Conservation (phyloP, 805 yeast species). For the Metschnikowia lochheadii region DNA sequence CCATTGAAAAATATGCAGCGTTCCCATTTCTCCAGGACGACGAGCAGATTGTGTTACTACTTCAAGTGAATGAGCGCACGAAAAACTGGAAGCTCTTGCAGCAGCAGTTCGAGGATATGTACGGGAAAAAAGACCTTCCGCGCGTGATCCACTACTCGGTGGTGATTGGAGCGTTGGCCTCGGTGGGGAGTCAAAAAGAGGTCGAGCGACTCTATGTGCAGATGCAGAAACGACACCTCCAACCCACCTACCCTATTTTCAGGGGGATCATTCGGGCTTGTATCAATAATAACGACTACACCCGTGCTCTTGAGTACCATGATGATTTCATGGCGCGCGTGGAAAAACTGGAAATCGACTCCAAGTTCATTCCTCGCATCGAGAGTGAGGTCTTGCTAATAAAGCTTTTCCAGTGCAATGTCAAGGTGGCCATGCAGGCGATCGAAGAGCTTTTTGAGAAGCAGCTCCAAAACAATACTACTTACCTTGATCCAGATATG, state of each 20-base stretch:
- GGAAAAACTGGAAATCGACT: conserved; percentile 10
- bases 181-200: conserved; percentile 43
- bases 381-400: conserved; percentile 27
- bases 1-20: conserved; percentile 28
- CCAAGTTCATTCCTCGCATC: conserved; percentile 20
- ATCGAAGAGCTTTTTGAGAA: conserved; percentile 20
- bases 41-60: conserved; percentile 45
- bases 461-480: conserved; percentile 14
- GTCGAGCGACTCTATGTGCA: conserved; percentile 50
- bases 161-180: conserved; percentile 58
- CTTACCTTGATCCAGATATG: conserved; percentile 17
- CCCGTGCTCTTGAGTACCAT: conserved; percentile 28
- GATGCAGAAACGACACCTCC: conserved; percentile 41
- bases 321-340: conserved; percentile 28
- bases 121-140: conserved; percentile 52
- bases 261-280: conserved; percentile 45
- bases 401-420: conserved; percentile 23
- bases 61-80: conserved; percentile 42
- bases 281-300: conserved; percentile 32
- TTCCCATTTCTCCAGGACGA: conserved; percentile 42
- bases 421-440: conserved; percentile 25
- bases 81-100: conserved; percentile 55
- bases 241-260: conserved; percentile 43
- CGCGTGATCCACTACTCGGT: conserved; percentile 52
- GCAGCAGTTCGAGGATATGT: conserved; percentile 51